Evolutionary conservation across 495 filamentous ascomycete species (phyloP).

Genomic region (Tuber borchii): DNA sequence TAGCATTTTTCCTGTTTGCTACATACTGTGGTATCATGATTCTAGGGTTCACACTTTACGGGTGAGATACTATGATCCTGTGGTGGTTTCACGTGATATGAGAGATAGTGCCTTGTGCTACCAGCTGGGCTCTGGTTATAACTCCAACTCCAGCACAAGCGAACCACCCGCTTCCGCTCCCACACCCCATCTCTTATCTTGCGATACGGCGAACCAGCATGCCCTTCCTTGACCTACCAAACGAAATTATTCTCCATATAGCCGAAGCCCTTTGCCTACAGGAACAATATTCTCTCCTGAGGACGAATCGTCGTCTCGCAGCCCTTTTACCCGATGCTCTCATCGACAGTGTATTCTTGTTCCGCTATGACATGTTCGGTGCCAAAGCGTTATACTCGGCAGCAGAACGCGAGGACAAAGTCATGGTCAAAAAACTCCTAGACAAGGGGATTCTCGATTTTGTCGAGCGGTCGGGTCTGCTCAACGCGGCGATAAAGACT

Average conservation of each 20-base stretch:
- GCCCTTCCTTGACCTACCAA: conserved; percentile 35
- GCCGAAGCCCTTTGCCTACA: conserved; percentile 20
- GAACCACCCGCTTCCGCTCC: neutral
- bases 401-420: neutral
- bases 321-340: conserved; percentile 20
- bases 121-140: neutral
- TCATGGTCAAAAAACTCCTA: conserved; percentile 1
- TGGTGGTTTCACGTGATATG: neutral
- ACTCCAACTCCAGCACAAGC: neutral
- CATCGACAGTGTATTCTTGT: conserved; percentile 1
- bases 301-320: conserved; percentile 25
- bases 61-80: neutral
- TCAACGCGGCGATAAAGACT: neutral
- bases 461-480: neutral
- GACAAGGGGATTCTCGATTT: conserved; percentile 2
- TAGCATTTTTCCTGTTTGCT: neutral
- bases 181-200: neutral
- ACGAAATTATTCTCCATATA: conserved; percentile 34
- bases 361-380: neutral
- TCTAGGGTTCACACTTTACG: neutral
- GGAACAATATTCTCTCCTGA: conserved; percentile 26
- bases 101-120: conserved; percentile 13
- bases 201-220: conserved; percentile 12
- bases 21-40: neutral
- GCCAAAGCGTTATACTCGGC: neutral